A percentile compares a stretch with the other conserved stretches of the same genome.
These are phyloP conservation scores for Oidiodendron maius DNA, from an alignment of 495 filamentous ascomycete species.

Conservation along the genomic window DNA sequence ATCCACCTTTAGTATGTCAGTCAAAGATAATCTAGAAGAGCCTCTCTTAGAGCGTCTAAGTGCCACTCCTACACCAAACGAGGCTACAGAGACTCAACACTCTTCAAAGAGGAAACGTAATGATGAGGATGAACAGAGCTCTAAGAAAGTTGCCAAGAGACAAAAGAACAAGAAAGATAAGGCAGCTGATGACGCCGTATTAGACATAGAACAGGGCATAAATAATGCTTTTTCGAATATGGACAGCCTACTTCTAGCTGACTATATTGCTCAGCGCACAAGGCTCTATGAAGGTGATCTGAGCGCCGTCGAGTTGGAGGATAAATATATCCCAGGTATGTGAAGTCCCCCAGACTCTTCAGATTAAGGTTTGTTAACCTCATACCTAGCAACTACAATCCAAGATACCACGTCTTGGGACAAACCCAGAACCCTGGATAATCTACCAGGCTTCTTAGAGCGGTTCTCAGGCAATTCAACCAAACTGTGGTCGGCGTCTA, in stretches of 20 bases:
- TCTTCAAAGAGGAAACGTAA: conserved; percentile 19
- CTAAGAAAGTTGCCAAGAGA: conserved; percentile 20
- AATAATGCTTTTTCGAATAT: conserved; percentile 77
- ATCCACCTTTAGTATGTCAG: no score
- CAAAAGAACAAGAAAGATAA: conserved; percentile 51
- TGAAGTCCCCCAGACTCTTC: no score
- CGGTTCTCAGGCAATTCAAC: conserved; percentile 46
- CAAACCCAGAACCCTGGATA: conserved; percentile 53
- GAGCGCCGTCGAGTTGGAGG: conserved; percentile 75
- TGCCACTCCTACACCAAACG: conserved; percentile 11
- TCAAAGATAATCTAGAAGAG: conserved; percentile 17
- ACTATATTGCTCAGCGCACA: conserved; percentile 75
- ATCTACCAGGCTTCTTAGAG: conserved; percentile 75
- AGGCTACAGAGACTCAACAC: not conserved
- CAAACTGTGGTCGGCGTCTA: conserved; percentile 54
- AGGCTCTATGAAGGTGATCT: conserved; percentile 72
- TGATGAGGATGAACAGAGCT: not conserved
- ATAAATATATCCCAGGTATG: conserved; percentile 75
- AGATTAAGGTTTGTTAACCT: no score
- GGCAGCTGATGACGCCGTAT: conserved; percentile 51
- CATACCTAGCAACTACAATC: conserved; percentile 22
- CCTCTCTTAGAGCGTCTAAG: conserved; percentile 18
- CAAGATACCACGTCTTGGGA: conserved; percentile 70
- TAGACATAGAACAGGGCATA: conserved; percentile 58
- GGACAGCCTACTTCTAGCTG: conserved; percentile 76